Conservation (phyloP, 2,329 filamentous ascomycete genomes). For the Colletotrichum tanaceti region DNA sequence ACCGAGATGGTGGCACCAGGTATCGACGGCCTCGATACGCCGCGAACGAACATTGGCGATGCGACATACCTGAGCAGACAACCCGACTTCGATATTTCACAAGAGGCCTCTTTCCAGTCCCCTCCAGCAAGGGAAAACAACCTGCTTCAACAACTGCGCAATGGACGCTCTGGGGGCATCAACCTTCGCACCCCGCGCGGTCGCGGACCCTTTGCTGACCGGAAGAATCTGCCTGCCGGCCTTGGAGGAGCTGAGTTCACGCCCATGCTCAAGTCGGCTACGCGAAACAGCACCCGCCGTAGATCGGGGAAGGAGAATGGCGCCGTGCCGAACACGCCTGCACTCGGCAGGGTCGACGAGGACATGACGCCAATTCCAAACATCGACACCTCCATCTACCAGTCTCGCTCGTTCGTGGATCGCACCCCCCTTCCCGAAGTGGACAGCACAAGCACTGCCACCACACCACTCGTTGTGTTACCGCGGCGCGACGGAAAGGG, state of each 20-base stretch:
- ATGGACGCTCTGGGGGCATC: slow-evolving; percentile 67
- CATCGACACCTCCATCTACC: slow-evolving; percentile 78
- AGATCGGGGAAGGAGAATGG: slow-evolving; percentile 70
- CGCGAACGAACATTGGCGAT: slow-evolving; percentile 86
- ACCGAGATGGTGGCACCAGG: slow-evolving; percentile 73
- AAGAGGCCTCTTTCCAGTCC: slow-evolving; percentile 87
- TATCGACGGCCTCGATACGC: slow-evolving; percentile 79
- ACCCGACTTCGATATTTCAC: slow-evolving; percentile 84
- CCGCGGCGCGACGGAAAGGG: slow-evolving; percentile 73
- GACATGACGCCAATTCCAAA: slow-evolving; percentile 80
- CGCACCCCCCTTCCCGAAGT: slow-evolving; percentile 77
- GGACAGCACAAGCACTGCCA: slow-evolving; percentile 82
- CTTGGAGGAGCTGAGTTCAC: slow-evolving; percentile 86
- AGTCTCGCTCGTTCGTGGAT: slow-evolving; percentile 72
- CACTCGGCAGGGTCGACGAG: slow-evolving; percentile 73
- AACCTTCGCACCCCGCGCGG: slow-evolving; percentile 80
- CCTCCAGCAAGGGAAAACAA: slow-evolving; percentile 78
- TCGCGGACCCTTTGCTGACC: slow-evolving; percentile 76
- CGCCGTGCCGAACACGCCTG: slow-evolving; percentile 74
- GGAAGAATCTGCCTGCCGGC: slow-evolving; percentile 75
- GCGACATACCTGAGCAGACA: slow-evolving; percentile 79
- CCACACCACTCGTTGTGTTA: slow-evolving; percentile 81
- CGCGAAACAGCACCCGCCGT: slow-evolving; percentile 75
- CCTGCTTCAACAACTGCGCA: slow-evolving; percentile 79
- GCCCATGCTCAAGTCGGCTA: slow-evolving; percentile 86